phyloP scores from a whole-genome alignment of 441 rosid species.

The Arabidopsis lyrata region DNA sequence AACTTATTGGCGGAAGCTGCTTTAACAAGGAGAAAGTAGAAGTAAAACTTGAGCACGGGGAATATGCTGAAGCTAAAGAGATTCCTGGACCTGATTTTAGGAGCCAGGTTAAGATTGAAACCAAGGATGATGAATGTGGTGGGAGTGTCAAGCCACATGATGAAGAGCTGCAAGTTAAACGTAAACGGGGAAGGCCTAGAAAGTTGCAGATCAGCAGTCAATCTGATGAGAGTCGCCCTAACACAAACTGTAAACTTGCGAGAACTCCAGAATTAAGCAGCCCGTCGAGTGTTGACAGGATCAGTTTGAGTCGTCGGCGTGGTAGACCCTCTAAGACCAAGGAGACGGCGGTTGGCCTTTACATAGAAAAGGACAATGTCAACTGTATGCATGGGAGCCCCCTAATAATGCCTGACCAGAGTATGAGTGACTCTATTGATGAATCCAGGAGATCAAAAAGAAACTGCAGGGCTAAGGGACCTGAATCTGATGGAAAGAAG shows the following conservation, averaged over 20 bases:
- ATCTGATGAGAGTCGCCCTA: conserved; percentile 25
- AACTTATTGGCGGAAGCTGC: conserved; percentile 30
- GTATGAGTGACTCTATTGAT: conserved; percentile 32
- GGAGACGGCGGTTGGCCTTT: conserved; percentile 10
- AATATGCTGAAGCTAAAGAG: conserved; percentile 34
- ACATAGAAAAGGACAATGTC: conserved; percentile 17
- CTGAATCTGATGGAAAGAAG: conserved; percentile 41
- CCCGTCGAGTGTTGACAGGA: conserved; percentile 28
- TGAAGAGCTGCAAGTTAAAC: conserved; percentile 27
- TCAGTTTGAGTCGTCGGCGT: conserved; percentile 40
- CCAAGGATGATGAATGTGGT: conserved; percentile 22
- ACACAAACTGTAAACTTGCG: conserved; percentile 20
- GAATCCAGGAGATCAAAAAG: conserved; percentile 39
- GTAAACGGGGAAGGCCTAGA: conserved; percentile 49
- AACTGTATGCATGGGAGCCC: conserved; percentile 45
- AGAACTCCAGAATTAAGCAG: conserved; percentile 5
- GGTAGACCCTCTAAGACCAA: conserved; percentile 48
- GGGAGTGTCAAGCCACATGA: conserved; percentile 21
- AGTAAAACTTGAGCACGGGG: conserved; percentile 41
- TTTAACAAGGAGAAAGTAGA: conserved; percentile 17
- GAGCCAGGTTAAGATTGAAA: conserved; percentile 17
- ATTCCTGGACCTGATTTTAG: conserved; percentile 6
- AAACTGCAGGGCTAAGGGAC: conserved; percentile 40
- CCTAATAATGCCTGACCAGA: conserved; percentile 31
- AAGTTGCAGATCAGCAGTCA: conserved; percentile 38